Percentiles rank a stretch among this genome's conserved stretches.
Conservation (phyloP, 176 grass and related monocot species). For the Oryza longistaminata region DNA sequence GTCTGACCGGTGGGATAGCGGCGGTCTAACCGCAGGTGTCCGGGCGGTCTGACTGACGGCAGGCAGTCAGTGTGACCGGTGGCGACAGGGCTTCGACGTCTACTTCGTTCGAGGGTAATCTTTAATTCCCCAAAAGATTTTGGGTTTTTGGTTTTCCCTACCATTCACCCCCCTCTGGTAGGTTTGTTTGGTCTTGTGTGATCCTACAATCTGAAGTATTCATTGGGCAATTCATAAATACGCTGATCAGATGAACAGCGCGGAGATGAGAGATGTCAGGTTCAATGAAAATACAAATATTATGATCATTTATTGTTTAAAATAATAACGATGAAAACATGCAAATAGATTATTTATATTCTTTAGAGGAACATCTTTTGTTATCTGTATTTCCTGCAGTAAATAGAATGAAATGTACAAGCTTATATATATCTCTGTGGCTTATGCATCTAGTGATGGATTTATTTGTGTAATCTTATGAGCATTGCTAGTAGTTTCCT, state of each 20-base stretch:
- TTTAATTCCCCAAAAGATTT: no score
- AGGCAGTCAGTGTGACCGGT: no score
- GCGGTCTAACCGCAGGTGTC: no score
- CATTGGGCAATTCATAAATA: background rate
- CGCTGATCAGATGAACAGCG: background rate
- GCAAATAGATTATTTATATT: background rate
- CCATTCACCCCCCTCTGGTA: no score
- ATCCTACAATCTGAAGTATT: background rate
- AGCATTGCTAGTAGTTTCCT: no score
- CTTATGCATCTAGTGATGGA: background rate
- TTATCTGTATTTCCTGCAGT: background rate
- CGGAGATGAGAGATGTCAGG: background rate
- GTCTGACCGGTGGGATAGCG: no score
- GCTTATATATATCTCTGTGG: background rate
- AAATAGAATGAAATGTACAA: background rate
- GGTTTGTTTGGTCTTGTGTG: no score
- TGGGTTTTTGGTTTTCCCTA: no score
- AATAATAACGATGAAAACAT: background rate
- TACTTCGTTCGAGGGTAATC: no score
- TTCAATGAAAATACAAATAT: background rate
- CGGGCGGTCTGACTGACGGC: no score
- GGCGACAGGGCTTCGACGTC: no score
- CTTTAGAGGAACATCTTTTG: background rate
- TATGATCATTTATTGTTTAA: background rate
- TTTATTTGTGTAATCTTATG: no score